Evolutionary conservation across 441 rosid genomes (phyloP).

Genomic region (Populus hybrid): DNA sequence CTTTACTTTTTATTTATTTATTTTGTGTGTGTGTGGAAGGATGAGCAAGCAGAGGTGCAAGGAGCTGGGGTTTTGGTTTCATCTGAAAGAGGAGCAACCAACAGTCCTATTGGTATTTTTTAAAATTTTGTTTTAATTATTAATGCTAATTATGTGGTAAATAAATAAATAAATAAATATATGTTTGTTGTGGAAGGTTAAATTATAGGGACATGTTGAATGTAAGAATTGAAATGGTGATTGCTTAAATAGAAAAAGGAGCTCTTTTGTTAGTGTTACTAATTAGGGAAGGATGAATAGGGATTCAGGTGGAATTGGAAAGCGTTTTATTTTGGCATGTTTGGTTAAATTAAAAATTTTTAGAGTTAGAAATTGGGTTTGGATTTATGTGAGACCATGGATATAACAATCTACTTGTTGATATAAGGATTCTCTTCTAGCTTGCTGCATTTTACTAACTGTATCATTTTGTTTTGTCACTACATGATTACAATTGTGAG

Average conservation of each 20-base stretch:
- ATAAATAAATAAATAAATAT: no score
- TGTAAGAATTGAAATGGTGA: background rate
- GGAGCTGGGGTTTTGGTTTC: conserved; percentile 88
- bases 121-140: background rate
- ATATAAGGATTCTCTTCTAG: no score
- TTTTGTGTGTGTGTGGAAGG: conserved; percentile 33
- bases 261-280: background rate
- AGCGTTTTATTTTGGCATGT: no score
- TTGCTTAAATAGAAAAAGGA: background rate
- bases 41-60: conserved; percentile 96
- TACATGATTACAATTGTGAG: background rate
- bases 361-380: no score
- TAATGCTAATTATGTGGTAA: background rate
- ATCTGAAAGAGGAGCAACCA: conserved; percentile 80
- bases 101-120: conserved; percentile 72
- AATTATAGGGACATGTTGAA: background rate
- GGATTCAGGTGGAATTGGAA: background rate
- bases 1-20: background rate
- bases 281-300: background rate
- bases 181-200: background rate
- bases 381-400: no score
- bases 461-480: background rate
- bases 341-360: no score
- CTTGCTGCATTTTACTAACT: no score
- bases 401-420: no score